Conservation (phyloP, 768 basidiomycete genomes). For the Lactarius deliciosus region DNA sequence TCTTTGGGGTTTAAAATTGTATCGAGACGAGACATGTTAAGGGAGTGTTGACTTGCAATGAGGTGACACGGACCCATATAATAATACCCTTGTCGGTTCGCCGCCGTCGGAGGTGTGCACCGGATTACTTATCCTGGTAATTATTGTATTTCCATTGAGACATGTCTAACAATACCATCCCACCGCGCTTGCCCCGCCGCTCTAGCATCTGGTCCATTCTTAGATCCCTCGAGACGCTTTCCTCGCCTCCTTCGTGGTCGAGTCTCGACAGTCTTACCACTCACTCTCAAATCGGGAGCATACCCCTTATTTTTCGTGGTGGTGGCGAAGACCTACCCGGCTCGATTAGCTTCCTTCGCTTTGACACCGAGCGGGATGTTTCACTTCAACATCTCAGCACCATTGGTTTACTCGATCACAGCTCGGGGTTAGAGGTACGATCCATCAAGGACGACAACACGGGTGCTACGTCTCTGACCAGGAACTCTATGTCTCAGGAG, state of each 20-base stretch:
- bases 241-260: slow-evolving; percentile 25
- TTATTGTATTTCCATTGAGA: slow-evolving; percentile 15
- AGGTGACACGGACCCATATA: slow-evolving; percentile 2
- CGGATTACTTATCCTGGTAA: neutral
- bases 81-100: slow-evolving; percentile 19
- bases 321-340: slow-evolving; percentile 10
- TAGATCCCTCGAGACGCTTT: slow-evolving; percentile 23
- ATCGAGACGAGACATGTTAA: slow-evolving; percentile 29
- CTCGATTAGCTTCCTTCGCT: neutral
- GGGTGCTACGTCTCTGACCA: neutral
- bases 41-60: neutral
- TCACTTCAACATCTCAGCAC: neutral
- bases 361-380: neutral
- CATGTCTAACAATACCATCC: slow-evolving; percentile 17
- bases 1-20: slow-evolving; percentile 29
- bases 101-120: neutral
- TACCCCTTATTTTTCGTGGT: slow-evolving; percentile 26
- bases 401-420: neutral
- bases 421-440: neutral
- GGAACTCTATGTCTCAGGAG: neutral
- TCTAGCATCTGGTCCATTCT: slow-evolving; percentile 26
- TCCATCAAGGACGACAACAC: neutral
- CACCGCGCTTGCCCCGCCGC: slow-evolving; percentile 9
- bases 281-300: slow-evolving; percentile 23
- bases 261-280: slow-evolving; percentile 20